Percentiles rank a stretch among this genome's conserved stretches.
phyloP scores from a whole-genome alignment of 305 asterid genomes.

The Fraxinus floribunda region DNA sequence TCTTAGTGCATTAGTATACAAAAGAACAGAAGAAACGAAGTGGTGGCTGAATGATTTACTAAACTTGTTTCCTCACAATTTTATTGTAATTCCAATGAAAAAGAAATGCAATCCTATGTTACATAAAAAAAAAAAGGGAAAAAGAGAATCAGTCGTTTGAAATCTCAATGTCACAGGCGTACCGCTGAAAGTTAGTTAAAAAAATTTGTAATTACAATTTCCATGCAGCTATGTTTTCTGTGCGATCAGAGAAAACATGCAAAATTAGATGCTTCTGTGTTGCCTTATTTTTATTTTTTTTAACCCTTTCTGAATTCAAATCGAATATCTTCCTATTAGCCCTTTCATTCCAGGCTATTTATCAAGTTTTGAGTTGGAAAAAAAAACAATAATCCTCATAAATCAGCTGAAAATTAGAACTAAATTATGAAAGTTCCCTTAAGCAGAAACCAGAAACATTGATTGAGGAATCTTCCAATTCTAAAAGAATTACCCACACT shows the following conservation, averaged over 20 bases:
- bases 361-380: not conserved
- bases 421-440: not conserved
- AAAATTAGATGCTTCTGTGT: not conserved
- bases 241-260: not conserved
- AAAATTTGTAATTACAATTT: not conserved
- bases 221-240: not conserved
- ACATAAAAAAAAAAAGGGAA: too few species aligned
- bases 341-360: not conserved
- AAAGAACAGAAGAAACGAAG: too few species aligned
- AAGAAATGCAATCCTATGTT: not conserved
- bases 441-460: not conserved
- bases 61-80: not conserved
- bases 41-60: not conserved
- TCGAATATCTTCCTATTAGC: not conserved
- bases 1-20: not conserved
- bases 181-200: not conserved
- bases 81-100: not conserved
- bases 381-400: not conserved
- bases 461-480: not conserved
- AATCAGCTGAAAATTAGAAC: not conserved
- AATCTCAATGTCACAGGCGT: not conserved
- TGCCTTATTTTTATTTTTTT: not conserved
- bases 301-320: not conserved
- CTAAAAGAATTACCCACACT: not conserved
- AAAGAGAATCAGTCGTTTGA: too few species aligned